A percentile compares a stretch with the other conserved stretches of the same genome.
Conservation (phyloP, 1,284 basidiomycete genomes). For the Fistulina hepatica region DNA sequence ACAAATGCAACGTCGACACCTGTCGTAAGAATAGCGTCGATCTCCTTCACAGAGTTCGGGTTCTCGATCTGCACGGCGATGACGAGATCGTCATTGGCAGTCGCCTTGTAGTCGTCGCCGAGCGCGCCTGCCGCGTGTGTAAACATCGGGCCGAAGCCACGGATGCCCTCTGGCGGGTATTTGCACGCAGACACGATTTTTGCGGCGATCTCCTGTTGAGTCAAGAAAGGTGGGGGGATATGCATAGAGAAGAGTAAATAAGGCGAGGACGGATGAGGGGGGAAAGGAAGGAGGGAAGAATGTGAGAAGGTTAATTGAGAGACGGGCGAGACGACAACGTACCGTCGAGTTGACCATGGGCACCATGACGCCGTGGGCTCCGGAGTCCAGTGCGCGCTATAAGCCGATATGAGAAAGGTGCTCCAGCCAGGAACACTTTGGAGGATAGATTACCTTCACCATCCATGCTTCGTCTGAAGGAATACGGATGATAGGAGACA, state of each 20-base stretch:
- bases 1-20: slow-evolving; percentile 23
- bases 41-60: slow-evolving; percentile 18
- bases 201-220: slow-evolving; percentile 18
- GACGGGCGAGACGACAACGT: background rate
- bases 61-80: slow-evolving; percentile 24
- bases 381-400: slow-evolving; percentile 21
- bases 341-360: slow-evolving; percentile 22
- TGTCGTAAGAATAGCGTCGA: slow-evolving; percentile 18
- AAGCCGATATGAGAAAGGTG: too few species aligned
- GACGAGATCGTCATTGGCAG: slow-evolving; percentile 18
- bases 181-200: slow-evolving; percentile 19
- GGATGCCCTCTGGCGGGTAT: slow-evolving; percentile 22
- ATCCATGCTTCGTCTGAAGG: slow-evolving; percentile 21
- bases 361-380: slow-evolving; percentile 24
- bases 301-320: background rate
- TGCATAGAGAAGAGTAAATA: background rate
- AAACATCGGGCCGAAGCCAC: slow-evolving; percentile 26
- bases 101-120: slow-evolving; percentile 18
- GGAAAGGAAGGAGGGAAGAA: background rate
- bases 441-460: slow-evolving; percentile 15
- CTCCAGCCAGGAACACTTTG: background rate
- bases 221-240: background rate
- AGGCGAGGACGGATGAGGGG: background rate
- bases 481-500: slow-evolving; percentile 20
- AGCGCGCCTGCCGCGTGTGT: slow-evolving; percentile 22